These are phyloP conservation scores for Prunus mume DNA, from an alignment of 306 rosid species.

Conservation along the genomic window DNA sequence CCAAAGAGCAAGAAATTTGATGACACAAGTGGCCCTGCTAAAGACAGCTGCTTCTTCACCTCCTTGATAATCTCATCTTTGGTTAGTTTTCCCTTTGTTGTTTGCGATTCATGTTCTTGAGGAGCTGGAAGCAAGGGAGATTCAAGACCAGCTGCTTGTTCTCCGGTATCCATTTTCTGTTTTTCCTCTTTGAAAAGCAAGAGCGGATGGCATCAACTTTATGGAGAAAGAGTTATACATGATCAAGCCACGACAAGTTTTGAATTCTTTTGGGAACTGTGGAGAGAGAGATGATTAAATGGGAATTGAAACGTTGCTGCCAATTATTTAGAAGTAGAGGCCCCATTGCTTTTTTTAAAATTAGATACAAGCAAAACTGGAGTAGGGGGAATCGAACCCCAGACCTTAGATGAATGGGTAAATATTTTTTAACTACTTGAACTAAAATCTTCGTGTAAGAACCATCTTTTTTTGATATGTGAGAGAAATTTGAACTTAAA, in stretches of 20 bases:
- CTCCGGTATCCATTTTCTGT: slow-evolving; percentile 6
- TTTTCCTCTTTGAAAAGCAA: neutral
- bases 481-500: too few relatives aligned
- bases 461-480: too few relatives aligned
- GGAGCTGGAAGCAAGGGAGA: slow-evolving; percentile 27
- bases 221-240: neutral
- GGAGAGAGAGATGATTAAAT: too few relatives aligned
- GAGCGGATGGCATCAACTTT: neutral
- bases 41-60: slow-evolving; percentile 27
- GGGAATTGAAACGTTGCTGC: too few relatives aligned
- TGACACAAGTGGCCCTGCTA: slow-evolving; percentile 35
- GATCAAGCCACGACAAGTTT: too few relatives aligned
- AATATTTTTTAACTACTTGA: too few relatives aligned
- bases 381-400: too few relatives aligned
- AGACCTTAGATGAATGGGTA: too few relatives aligned
- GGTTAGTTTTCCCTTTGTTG: neutral
- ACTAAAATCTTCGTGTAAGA: rapidly evolving
- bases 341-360: too few relatives aligned
- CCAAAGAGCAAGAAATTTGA: slow-evolving; percentile 26
- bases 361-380: too few relatives aligned
- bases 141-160: slow-evolving; percentile 8
- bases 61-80: slow-evolving; percentile 20
- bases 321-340: too few relatives aligned
- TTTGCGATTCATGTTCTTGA: neutral
- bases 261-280: too few relatives aligned